Conservation (phyloP, 2,329 filamentous ascomycete species). For the Colletotrichum eleusines region DNA sequence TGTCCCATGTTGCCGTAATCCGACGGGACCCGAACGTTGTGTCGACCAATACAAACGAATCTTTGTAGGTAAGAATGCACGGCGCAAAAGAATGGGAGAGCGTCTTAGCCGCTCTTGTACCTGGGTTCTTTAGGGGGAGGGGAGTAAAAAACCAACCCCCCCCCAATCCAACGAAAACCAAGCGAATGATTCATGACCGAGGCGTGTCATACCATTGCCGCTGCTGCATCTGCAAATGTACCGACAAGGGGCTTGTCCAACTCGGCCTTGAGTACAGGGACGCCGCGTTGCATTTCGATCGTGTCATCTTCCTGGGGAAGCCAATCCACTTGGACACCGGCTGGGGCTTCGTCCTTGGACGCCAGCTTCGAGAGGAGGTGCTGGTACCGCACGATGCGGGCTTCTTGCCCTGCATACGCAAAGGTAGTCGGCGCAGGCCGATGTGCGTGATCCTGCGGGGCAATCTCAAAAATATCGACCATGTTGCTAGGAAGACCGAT, state of each 20-base stretch:
- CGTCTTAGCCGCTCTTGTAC: conserved; percentile 16
- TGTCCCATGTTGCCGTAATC: conserved; percentile 36
- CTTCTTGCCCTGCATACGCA: conserved; percentile 66
- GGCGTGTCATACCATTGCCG: conserved; percentile 58
- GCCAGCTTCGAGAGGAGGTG: conserved; percentile 71
- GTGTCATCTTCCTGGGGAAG: conserved; percentile 63
- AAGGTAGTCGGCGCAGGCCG: conserved; percentile 56
- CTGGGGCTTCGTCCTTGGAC: conserved; percentile 56
- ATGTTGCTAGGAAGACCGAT: conserved; percentile 64
- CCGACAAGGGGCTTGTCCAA: conserved; percentile 64
- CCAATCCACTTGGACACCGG: conserved; percentile 67
- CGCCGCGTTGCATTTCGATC: conserved; percentile 58
- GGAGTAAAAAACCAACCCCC: background rate
- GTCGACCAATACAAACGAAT: conserved; percentile 31
- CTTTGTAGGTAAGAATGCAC: conserved; percentile 11
- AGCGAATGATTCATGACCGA: conserved; percentile 32
- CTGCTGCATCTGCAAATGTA: conserved; percentile 71
- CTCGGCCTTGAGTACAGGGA: conserved; percentile 54
- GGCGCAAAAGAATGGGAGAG: conserved; percentile 4
- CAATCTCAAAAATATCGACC: conserved; percentile 76
- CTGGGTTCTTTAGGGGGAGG: background rate
- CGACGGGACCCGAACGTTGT: conserved; percentile 26
- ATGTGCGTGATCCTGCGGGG: conserved; percentile 61
- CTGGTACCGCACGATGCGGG: conserved; percentile 69
- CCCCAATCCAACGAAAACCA: background rate